These are phyloP conservation scores for Salix arbutifolia DNA, from an alignment of 345 rosid genomes.

Conservation along the genomic window DNA sequence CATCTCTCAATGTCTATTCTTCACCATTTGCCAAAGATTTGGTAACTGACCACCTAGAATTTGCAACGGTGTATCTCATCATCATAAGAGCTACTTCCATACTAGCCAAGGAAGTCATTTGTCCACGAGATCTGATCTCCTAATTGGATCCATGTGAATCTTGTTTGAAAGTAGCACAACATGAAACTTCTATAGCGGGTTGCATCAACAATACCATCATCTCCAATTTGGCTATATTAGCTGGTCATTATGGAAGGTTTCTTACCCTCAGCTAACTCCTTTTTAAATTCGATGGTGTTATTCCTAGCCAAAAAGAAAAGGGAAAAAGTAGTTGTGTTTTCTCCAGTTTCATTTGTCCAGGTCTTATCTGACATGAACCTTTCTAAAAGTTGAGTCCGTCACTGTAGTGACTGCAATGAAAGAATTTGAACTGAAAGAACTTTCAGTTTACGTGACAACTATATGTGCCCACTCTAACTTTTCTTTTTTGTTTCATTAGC, in stretches of 20 bases:
- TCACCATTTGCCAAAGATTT: not conserved
- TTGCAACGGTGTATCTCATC: not conserved
- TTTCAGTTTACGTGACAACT: not conserved
- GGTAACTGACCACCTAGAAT: not conserved
- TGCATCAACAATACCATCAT: not conserved
- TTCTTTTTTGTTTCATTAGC: not conserved
- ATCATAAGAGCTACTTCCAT: too few relatives aligned
- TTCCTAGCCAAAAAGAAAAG: not conserved
- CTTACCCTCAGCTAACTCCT: not conserved
- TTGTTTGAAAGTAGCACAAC: not conserved
- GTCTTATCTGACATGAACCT: not conserved
- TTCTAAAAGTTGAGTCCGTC: not conserved
- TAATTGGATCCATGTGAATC: not conserved
- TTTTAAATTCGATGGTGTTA: not conserved
- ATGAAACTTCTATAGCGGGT: not conserved
- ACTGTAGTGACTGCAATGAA: not conserved
- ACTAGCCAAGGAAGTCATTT: not conserved
- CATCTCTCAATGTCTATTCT: not conserved
- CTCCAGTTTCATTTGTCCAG: not conserved
- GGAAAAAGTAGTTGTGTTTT: not conserved
- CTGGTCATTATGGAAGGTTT: not conserved
- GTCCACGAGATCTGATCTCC: not conserved
- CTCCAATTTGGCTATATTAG: not conserved
- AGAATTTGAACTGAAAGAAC: not conserved
- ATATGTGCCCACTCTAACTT: not conserved